phyloP scores from a whole-genome alignment of 2,329 filamentous ascomycete genomes.

The Ceratocystis diversiconidia region DNA sequence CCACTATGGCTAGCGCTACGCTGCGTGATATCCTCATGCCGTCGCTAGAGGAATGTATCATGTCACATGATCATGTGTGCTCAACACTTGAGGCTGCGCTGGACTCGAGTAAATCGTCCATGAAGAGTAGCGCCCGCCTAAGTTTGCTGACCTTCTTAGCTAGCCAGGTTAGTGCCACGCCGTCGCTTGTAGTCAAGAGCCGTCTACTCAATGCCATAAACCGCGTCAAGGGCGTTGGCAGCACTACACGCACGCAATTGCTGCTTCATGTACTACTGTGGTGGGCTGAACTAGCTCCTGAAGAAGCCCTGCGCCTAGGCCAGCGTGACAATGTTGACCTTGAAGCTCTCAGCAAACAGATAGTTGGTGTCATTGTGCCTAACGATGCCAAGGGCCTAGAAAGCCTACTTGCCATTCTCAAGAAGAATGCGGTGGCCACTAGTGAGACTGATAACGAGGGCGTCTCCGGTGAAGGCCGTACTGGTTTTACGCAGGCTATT shows the following conservation, averaged over 20 bases:
- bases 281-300: conserved; percentile 47
- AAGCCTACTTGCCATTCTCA: conserved; percentile 35
- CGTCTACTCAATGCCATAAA: conserved; percentile 59
- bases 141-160: conserved; percentile 58
- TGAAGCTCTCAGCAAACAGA: conserved; percentile 29
- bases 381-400: conserved; percentile 40
- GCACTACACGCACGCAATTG: conserved; percentile 53
- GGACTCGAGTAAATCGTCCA: conserved; percentile 32
- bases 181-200: conserved; percentile 54
- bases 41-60: conserved; percentile 68
- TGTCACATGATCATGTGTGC: conserved; percentile 59
- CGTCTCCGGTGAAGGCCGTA: conserved; percentile 26
- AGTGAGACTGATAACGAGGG: conserved; percentile 25
- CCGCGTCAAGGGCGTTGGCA: conserved; percentile 56
- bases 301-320: conserved; percentile 34
- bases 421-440: conserved; percentile 20
- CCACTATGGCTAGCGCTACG: conserved; percentile 44
- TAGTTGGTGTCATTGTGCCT: conserved; percentile 39
- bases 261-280: conserved; percentile 60
- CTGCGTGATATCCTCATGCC: conserved; percentile 56
- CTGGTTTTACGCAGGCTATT: conserved; percentile 45
- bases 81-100: conserved; percentile 39
- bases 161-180: conserved; percentile 55
- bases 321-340: conserved; percentile 31
- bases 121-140: conserved; percentile 47